Conservation (phyloP, 1,284 basidiomycete species). For the Ganoderma sinense region DNA sequence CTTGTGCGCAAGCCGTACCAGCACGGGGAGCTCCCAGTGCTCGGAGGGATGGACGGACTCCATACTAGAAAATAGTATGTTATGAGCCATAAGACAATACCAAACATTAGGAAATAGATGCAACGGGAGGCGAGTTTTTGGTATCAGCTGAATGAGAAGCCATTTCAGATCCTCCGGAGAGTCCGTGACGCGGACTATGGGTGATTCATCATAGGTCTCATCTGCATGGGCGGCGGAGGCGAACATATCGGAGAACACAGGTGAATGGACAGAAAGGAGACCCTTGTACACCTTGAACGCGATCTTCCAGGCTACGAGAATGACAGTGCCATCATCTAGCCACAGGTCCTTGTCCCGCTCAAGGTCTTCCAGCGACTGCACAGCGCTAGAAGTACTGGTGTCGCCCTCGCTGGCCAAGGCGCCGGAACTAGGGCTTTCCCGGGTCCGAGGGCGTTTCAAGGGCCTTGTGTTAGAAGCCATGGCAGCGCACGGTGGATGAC, state of each 20-base stretch:
- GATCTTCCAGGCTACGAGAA: conserved; percentile 59
- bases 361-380: too few relatives aligned
- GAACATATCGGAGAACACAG: conserved; percentile 24
- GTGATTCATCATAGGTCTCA: conserved; percentile 16
- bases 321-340: conserved; percentile 75
- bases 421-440: too few relatives aligned
- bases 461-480: too few relatives aligned
- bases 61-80: not conserved
- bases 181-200: conserved; percentile 19
- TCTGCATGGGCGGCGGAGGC: conserved; percentile 1
- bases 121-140: not conserved
- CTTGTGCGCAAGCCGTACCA: conserved; percentile 14
- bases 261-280: conserved; percentile 31
- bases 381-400: too few relatives aligned
- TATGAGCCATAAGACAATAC: too few relatives aligned
- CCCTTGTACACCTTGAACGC: conserved; percentile 77
- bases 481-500: too few relatives aligned
- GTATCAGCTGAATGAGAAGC: conserved; percentile 2
- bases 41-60: not conserved
- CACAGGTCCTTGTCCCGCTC: conserved; percentile 60
- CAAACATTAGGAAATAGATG: not conserved
- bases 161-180: conserved; percentile 8
- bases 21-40: not conserved
- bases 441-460: too few relatives aligned
- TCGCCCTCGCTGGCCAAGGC: too few relatives aligned